Base-by-base conservation (phyloP, 306 rosid species). In the Herpetospermum pedunculosum region DNA sequence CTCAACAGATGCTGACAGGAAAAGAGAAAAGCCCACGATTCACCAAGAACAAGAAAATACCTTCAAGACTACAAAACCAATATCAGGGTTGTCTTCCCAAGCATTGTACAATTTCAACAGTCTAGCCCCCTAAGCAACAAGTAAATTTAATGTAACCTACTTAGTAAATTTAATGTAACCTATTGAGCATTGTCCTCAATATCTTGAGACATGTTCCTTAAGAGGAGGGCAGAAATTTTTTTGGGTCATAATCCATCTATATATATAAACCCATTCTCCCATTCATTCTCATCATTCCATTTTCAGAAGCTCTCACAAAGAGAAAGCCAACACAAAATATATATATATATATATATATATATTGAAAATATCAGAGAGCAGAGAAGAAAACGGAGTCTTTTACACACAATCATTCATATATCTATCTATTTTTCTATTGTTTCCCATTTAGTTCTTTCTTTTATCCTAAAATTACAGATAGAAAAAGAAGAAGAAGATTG, bases 11-110 rank as follows among this genome's bases (percentile, higher is more conserved):
- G n/a, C n/a, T n/a, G n/a, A n/a, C n/a, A n/a, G n/a, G n/a, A n/a
- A n/a, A n/a, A n/a, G n/a, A n/a, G 16, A 26, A 9, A n/a, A 6
- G 18, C 26, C 52, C n/a, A 14, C 10, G 18, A 13, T 50, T 50
- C 57, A 16, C 18, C 25, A 16, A n/a, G 34, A 32, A 43, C 30
- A n/a, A 16, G 9, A n/a, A 43, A 8, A 62, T 80, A 86, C 98
- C 98, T 90, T 92, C 80, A 82, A 10, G 78, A 72, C 82, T 55
- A 90, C 84, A 81, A 92, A 92, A 30, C 96, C 96, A 77, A 92
- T 57, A 72, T 90, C 83, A 37, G 88, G 88, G 68, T 88, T 62
- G 69, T 87, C 88, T 82, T 92, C 96, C 98, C 96, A 92, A 38
- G 38, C 35, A 72, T 60, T 79, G 73, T 88, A 92, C 74, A 87